These are phyloP conservation scores for Oryza coarctata DNA, from an alignment of 176 grass and related monocot species.

Conservation along the genomic window DNA sequence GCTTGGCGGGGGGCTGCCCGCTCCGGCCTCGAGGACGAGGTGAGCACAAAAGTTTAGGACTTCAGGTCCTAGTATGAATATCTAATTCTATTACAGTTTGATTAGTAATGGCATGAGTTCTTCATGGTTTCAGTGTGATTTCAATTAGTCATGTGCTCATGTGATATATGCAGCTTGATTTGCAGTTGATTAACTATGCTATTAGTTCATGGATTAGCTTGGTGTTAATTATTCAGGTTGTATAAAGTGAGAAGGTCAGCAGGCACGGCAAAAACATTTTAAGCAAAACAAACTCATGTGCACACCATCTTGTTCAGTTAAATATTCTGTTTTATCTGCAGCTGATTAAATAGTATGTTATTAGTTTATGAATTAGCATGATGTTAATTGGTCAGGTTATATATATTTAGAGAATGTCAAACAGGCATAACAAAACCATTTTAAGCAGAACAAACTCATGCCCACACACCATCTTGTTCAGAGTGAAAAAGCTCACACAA, in stretches of 20 bases:
- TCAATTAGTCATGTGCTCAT: neutral
- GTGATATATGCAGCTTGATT: neutral
- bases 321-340: neutral
- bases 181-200: no score
- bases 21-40: neutral
- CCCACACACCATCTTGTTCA: neutral
- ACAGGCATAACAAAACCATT: neutral
- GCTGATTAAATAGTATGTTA: neutral
- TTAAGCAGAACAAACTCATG: neutral
- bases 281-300: no score
- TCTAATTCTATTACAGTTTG: neutral
- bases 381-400: neutral
- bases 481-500: neutral
- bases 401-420: neutral
- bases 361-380: neutral
- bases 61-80: neutral
- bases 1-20: conserved; percentile 37
- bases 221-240: neutral
- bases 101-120: neutral
- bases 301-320: no score
- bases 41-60: neutral
- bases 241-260: no score
- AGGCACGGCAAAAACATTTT: no score
- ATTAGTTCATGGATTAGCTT: neutral
- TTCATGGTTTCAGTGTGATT: neutral